These are phyloP conservation scores for Platanthera guangdongensis DNA, from an alignment of 106 monocot genomes.

Conservation along the genomic window DNA sequence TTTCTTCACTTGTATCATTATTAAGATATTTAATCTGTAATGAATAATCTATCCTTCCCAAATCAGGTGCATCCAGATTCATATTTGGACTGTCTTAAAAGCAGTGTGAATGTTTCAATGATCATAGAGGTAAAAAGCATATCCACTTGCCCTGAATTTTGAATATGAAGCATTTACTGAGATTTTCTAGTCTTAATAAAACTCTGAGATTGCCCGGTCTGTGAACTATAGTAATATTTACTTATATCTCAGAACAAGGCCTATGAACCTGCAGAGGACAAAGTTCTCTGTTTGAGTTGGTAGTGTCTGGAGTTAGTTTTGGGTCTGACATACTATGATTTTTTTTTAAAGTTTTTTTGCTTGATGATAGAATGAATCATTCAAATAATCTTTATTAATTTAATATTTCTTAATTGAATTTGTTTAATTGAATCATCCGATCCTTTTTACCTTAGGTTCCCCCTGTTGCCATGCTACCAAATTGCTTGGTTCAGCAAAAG, in stretches of 20 bases:
- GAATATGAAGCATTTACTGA: neutral
- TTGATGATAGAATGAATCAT: neutral
- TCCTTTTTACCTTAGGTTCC: constrained; percentile 54
- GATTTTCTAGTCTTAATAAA: neutral
- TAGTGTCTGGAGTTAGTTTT: neutral
- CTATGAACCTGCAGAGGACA: neutral
- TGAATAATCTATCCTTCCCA: neutral
- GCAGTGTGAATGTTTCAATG: constrained; percentile 61
- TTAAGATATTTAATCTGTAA: neutral
- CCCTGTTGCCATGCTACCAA: constrained; percentile 76
- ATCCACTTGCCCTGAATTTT: neutral
- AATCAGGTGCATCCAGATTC: constrained; percentile 79
- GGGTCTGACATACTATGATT: too few species aligned
- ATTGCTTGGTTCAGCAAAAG: constrained; percentile 75
- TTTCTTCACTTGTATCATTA: neutral
- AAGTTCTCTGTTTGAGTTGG: neutral
- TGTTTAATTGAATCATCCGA: neutral
- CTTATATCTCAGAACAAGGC: neutral
- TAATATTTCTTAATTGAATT: neutral
- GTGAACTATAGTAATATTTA: neutral
- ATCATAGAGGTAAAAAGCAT: constrained; percentile 74
- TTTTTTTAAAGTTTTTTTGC: neutral
- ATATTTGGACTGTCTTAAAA: constrained; percentile 69
- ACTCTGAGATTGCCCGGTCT: neutral
- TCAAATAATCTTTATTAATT: neutral